These are phyloP conservation scores for Solanum raphanifolium DNA, from an alignment of 257 asterid species.

Conservation along the genomic window DNA sequence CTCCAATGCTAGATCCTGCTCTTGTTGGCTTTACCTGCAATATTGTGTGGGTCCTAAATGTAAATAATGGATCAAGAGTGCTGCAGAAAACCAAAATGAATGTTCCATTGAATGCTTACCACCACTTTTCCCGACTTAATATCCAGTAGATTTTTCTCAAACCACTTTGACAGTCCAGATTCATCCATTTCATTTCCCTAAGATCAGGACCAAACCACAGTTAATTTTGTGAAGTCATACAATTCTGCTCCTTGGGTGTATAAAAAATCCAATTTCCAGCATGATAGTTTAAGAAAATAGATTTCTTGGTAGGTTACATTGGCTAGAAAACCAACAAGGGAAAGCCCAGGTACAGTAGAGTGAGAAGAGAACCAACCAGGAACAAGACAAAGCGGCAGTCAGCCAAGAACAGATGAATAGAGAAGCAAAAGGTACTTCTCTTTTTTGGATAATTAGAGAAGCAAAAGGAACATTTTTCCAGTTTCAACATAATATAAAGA, in stretches of 20 bases:
- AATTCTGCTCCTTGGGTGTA: not conserved
- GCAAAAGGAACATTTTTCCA: not conserved
- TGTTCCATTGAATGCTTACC: conserved; percentile 37
- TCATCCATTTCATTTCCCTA: conserved; percentile 58
- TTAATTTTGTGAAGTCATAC: not conserved
- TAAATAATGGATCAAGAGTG: not conserved
- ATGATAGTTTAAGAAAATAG: not conserved
- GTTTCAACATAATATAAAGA: not conserved
- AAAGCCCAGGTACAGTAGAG: not conserved
- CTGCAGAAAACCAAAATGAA: not conserved
- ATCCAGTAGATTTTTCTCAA: conserved; percentile 43
- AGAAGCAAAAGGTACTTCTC: not conserved
- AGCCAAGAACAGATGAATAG: not conserved
- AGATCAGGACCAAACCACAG: conserved; percentile 2
- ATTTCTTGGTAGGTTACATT: not conserved
- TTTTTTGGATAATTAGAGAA: not conserved
- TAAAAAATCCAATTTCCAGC: not conserved
- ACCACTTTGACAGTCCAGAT: conserved; percentile 49
- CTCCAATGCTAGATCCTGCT: conserved; percentile 94
- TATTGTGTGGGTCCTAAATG: not conserved
- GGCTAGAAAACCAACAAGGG: not conserved
- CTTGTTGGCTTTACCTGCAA: conserved; percentile 83
- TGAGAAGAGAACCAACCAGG: not conserved
- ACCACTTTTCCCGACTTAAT: conserved; percentile 63
- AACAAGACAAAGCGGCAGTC: not conserved